These are phyloP conservation scores for Chloris gayana DNA, from an alignment of 176 grass and related monocot species.

Conservation along the genomic window DNA sequence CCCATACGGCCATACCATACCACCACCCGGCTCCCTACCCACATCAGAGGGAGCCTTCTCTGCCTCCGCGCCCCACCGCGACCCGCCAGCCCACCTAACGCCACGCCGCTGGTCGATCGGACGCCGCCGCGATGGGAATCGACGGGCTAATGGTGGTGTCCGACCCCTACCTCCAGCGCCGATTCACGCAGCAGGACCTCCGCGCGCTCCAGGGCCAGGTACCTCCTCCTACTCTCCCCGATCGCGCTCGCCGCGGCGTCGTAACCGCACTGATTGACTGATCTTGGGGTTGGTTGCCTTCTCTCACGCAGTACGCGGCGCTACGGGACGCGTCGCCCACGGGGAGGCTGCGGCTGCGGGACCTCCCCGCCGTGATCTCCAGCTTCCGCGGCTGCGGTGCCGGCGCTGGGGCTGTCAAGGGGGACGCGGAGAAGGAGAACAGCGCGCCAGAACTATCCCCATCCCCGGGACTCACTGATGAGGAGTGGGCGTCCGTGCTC, in stretches of 20 bases:
- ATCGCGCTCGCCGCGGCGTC: background rate
- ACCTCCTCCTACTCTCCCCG: slow-evolving; percentile 4
- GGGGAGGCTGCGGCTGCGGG: slow-evolving; percentile 54
- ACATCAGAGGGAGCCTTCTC: too few relatives aligned
- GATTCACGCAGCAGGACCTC: slow-evolving; percentile 85
- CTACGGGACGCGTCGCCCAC: slow-evolving; percentile 50
- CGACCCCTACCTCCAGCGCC: slow-evolving; percentile 77
- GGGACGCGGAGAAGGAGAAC: slow-evolving; percentile 55
- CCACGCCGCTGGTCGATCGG: background rate
- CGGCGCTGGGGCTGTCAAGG: too few relatives aligned
- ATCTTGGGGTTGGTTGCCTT: background rate
- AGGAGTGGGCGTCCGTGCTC: slow-evolving; percentile 61
- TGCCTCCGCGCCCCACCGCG: too few relatives aligned
- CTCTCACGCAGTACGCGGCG: slow-evolving; percentile 45
- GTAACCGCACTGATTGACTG: too few relatives aligned
- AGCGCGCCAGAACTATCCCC: slow-evolving; percentile 14
- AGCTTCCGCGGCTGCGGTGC: slow-evolving; percentile 34
- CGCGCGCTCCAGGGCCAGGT: slow-evolving; percentile 69
- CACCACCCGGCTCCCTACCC: too few relatives aligned
- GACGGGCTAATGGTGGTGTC: slow-evolving; percentile 62
- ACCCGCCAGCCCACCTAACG: slow-evolving; percentile 34
- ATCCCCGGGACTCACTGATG: slow-evolving; percentile 37
- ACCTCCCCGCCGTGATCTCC: slow-evolving; percentile 65
- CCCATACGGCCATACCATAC: too few relatives aligned
- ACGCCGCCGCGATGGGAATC: slow-evolving; percentile 39